Evolutionary conservation across 2,329 filamentous ascomycete genomes (phyloP).

Genomic region (Fusarium sacchari): DNA sequence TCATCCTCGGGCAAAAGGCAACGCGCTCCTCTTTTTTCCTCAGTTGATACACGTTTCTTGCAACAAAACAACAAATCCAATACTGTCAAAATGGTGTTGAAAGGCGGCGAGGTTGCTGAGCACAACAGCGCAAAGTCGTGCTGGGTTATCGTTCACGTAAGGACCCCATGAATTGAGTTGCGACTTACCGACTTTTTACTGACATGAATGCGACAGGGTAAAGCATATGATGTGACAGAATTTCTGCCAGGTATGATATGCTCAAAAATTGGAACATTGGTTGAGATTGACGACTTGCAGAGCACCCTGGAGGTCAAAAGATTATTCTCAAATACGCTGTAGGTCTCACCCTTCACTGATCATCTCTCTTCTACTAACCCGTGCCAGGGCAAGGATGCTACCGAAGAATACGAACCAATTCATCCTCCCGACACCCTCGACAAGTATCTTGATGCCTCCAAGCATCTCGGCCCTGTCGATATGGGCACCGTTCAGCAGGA

Average conservation of each 20-base stretch:
- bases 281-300: slow-evolving; percentile 51
- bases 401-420: slow-evolving; percentile 90
- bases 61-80: not conserved
- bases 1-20: slow-evolving; percentile 40
- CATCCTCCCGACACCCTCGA: slow-evolving; percentile 87
- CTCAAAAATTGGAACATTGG: not conserved
- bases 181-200: slow-evolving; percentile 24
- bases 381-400: slow-evolving; percentile 83
- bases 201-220: slow-evolving; percentile 60
- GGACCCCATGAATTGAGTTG: slow-evolving; percentile 23
- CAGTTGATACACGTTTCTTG: not conserved
- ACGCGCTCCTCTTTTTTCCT: not conserved
- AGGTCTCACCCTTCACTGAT: slow-evolving; percentile 37
- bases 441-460: slow-evolving; percentile 83
- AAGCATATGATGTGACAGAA: slow-evolving; percentile 89
- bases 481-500: slow-evolving; percentile 82
- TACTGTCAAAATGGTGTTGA: slow-evolving; percentile 54
- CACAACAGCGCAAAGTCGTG: slow-evolving; percentile 86
- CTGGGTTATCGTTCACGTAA: slow-evolving; percentile 88
- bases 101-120: slow-evolving; percentile 66
- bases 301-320: slow-evolving; percentile 88
- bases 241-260: slow-evolving; percentile 75
- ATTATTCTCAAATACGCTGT: slow-evolving; percentile 96
- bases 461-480: slow-evolving; percentile 90
- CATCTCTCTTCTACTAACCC: slow-evolving; percentile 13